These are phyloP conservation scores for Apophysomyces elegans DNA, from an alignment of 371 early-diverging fungal species.

Conservation along the genomic window DNA sequence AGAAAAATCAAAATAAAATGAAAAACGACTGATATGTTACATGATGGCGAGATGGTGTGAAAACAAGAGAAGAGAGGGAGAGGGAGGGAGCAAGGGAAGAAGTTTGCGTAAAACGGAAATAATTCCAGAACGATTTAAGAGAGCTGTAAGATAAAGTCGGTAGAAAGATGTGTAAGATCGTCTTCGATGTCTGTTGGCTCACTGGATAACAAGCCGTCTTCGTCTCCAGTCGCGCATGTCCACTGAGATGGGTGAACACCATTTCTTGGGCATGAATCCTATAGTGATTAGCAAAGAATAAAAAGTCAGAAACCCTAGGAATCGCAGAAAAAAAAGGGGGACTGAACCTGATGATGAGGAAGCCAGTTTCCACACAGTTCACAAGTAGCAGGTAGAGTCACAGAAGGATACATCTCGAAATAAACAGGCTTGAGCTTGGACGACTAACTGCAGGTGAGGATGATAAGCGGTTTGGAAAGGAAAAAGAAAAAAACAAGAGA, in stretches of 20 bases:
- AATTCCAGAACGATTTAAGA: conserved; percentile 3
- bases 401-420: conserved; percentile 3
- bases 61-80: neutral
- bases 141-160: neutral
- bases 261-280: conserved; percentile 8
- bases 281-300: neutral
- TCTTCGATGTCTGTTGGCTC: neutral
- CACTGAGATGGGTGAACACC: conserved; percentile 6
- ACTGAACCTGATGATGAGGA: conserved; percentile 29
- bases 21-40: neutral
- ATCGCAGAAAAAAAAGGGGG: neutral
- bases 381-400: conserved; percentile 29
- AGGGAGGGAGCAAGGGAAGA: neutral
- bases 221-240: neutral
- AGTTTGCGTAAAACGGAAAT: neutral
- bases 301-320: neutral
- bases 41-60: neutral
- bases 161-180: neutral
- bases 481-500: conserved; percentile 7
- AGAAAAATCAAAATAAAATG: no score
- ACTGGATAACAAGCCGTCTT: neutral
- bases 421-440: no score
- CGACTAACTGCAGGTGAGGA: no score
- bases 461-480: neutral
- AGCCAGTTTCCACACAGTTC: conserved; percentile 39